Conservation (phyloP, 2,329 filamentous ascomycete genomes). For the Davidsoniella eucalypti region DNA sequence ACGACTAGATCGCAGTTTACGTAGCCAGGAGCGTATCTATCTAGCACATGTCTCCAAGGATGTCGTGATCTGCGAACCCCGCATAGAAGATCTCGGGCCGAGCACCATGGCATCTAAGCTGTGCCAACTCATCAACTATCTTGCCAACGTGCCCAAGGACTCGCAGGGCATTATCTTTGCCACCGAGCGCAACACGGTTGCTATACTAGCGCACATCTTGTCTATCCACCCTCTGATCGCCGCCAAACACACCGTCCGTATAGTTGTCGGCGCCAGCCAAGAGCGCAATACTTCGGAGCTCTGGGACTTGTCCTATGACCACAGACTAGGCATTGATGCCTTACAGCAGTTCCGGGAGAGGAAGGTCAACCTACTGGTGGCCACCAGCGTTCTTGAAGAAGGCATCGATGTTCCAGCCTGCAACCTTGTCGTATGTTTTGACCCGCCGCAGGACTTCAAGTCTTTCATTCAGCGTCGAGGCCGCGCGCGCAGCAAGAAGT, state of each 20-base stretch:
- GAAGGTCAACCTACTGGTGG: slow-evolving; percentile 39
- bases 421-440: slow-evolving; percentile 44
- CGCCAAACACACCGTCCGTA: slow-evolving; percentile 32
- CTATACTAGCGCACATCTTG: slow-evolving; percentile 42
- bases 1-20: too few relatives aligned
- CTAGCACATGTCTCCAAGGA: slow-evolving; percentile 30
- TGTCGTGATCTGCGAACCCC: slow-evolving; percentile 15
- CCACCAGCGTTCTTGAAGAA: slow-evolving; percentile 49
- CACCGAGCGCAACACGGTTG: slow-evolving; percentile 42
- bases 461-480: slow-evolving; percentile 42
- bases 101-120: slow-evolving; percentile 39
- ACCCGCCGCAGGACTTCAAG: slow-evolving; percentile 32
- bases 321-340: slow-evolving; percentile 19
- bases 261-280: slow-evolving; percentile 37
- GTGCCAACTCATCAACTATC: slow-evolving; percentile 32
- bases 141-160: slow-evolving; percentile 17
- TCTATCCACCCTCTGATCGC: slow-evolving; percentile 30
- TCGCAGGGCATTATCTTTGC: slow-evolving; percentile 50
- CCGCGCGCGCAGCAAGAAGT: slow-evolving; percentile 33
- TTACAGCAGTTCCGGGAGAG: slow-evolving; percentile 36
- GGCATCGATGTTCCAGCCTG: slow-evolving; percentile 51
- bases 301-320: slow-evolving; percentile 20
- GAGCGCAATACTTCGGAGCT: slow-evolving; percentile 24
- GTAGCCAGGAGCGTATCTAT: slow-evolving; percentile 30
- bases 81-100: not conserved